Base-by-base conservation (phyloP, 768 basidiomycete genomes). In the Mycena indigotica region DNA sequence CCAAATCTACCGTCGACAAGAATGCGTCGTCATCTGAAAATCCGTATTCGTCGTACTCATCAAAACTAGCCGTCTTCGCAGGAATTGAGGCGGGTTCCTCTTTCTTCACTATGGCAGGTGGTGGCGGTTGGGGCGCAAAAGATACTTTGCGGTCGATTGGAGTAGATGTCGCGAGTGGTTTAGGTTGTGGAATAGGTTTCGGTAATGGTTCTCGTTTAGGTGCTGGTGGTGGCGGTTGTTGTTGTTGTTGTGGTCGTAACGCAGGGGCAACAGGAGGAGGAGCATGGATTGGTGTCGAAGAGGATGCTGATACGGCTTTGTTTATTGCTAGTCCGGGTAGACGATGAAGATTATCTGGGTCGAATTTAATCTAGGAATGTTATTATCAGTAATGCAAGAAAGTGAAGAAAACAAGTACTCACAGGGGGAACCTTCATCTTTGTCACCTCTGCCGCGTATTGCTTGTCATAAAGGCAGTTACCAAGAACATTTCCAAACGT, bases 401-500 rank as follows among this genome's bases (percentile, higher is more conserved):
- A n/a, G n/a, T n/a, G n/a, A n/a, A 17, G 44, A 17, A 25, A 4
- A 44, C n/a, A 15, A 49, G 23, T n/a, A 82, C 89, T 56, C 66
- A 96, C 95, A 3, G 85, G 84, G 28, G 83, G 82, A 0, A 92
- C 85, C 69, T 93, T 96, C 62, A 98, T 88, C 74, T 95, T 96
- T 38, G 83, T 75, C 8, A 99, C 79, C 67, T 95, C 90, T 48
- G 88, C 82, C 0, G 91, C 82, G 70, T 93, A 98, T 5, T 81
- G 72, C 74, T 96, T 97, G 75, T 98, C 97, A 66, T 98, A 98
- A n/a, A 98, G 73, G 72, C 97, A 99, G 66, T 97, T 96, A 1
- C 97, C 97, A 16, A 98, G 79, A 2, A 98, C 76, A 69, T 95
- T 97, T 38, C 97, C 97, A 68, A 98, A 99, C 62, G 86, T 93